Evolutionary conservation across 306 rosid species (phyloP), one percentile per base, ranked within the genome.

Genomic region (Ceratonia siliqua): DNA sequence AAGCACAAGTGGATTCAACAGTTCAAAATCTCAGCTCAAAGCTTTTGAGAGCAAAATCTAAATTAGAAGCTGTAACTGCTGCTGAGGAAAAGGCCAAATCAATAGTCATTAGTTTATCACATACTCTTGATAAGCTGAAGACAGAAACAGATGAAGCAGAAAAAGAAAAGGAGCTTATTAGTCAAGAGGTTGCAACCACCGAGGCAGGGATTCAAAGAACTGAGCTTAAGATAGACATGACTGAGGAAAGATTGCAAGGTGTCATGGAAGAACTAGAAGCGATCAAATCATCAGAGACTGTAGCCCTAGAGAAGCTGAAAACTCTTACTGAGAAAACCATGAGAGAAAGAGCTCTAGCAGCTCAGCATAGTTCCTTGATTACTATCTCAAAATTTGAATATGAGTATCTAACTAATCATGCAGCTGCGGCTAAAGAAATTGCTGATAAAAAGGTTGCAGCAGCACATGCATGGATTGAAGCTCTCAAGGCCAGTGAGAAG

Each of bases 401-500:
- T 1, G 89, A 92, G 64, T 94, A 92, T 71, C 82, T 92, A 54
- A 88, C 87, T 24, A 87, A 84, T 65, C 87, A 83, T 21, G 99
- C 97, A 2, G 85, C 87, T 7, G 84, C 63, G 20, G 97, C 97
- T 1, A 83, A 86, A 75, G 93, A 87, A 85, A 63, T 90, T 79
- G 97, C 96, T n/a, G 93, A 87, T 61, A 89, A 82, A 30, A 94
- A 94, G 81, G 95, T 92, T 38, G 95, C 89, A 35, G 98, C 96
- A 41, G 88, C 95, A 7, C 77, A 83, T 76, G 97, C 96, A 50
- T 94, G 96, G 99, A 81, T 85, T 70, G 93, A 87, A 82, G 99
- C 97, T 73, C 79, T 94, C 38, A 90, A 86, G 78, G 99, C 96
- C 17, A 92, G 94, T 63, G 96, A 94, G 90, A 85, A 79, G 83